Percentiles rank a stretch among this genome's conserved stretches.
phyloP scores from a whole-genome alignment of 257 asterid genomes.

The Coffea eugenioides region DNA sequence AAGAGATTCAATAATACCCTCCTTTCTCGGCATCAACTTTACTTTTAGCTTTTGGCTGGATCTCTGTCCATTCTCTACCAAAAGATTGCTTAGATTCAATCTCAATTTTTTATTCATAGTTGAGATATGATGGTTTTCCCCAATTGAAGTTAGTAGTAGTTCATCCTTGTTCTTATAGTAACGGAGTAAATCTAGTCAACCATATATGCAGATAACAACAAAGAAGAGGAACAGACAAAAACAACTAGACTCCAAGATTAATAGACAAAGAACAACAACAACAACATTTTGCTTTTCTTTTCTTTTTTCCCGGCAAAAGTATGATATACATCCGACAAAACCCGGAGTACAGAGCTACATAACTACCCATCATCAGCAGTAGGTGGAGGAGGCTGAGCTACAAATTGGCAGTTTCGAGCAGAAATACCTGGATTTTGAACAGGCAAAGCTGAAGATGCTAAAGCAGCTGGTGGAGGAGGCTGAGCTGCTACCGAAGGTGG shows the following conservation, averaged over 20 bases:
- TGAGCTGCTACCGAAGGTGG: constrained; percentile 23
- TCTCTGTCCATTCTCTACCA: constrained; percentile 39
- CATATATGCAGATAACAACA: constrained; percentile 46
- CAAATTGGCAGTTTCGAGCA: constrained; percentile 18
- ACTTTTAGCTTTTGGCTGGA: constrained; percentile 38
- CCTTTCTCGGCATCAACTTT: constrained; percentile 24
- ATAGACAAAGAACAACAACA: constrained; percentile 39
- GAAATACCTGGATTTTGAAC: constrained; percentile 55
- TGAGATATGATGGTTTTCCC: constrained; percentile 16
- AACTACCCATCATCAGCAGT: constrained; percentile 1
- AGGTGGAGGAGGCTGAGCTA: no score
- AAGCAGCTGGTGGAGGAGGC: constrained; percentile 24
- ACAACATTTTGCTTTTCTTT: constrained; percentile 20
- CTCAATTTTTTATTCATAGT: constrained; percentile 25
- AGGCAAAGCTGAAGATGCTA: constrained; percentile 35
- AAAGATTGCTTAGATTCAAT: constrained; percentile 35
- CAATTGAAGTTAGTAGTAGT: constrained; percentile 26
- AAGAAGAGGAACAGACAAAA: constrained; percentile 55
- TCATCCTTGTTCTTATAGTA: constrained; percentile 24
- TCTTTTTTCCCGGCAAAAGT: not conserved
- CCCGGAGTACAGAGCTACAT: constrained; percentile 23
- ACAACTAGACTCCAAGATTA: constrained; percentile 35
- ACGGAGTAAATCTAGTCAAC: constrained; percentile 24
- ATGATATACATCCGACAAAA: constrained; percentile 25
- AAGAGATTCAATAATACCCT: constrained; percentile 29